phyloP scores from a whole-genome alignment of 2,329 filamentous ascomycete genomes.

The Thyridium curvatum region DNA sequence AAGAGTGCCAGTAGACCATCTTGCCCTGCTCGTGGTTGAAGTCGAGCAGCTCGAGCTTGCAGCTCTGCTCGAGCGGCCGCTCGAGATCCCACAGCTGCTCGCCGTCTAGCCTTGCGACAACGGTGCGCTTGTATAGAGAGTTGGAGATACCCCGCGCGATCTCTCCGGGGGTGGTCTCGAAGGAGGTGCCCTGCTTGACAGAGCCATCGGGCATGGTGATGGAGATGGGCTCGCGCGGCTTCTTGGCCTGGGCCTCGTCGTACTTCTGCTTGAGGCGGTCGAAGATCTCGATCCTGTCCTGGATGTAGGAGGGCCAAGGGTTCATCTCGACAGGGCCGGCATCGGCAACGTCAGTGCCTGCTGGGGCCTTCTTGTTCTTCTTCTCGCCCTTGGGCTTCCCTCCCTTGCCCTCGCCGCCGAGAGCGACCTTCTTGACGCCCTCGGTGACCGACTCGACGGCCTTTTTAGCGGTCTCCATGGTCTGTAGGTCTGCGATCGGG shows the following conservation, averaged over 20 bases:
- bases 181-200: conserved; percentile 69
- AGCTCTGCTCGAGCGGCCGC: conserved; percentile 81
- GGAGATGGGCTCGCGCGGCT: conserved; percentile 67
- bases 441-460: conserved; percentile 44
- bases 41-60: conserved; percentile 75
- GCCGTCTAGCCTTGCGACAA: conserved; percentile 80
- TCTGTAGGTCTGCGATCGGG: not conserved
- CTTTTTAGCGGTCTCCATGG: conserved; percentile 43
- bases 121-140: conserved; percentile 77
- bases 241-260: conserved; percentile 66
- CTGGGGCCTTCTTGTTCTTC: conserved; percentile 44
- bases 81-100: conserved; percentile 86
- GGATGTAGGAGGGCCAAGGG: conserved; percentile 67
- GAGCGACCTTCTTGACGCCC: conserved; percentile 53
- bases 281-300: conserved; percentile 80
- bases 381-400: conserved; percentile 33
- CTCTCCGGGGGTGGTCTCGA: conserved; percentile 82
- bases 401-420: conserved; percentile 35
- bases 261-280: conserved; percentile 81
- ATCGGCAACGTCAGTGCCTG: conserved; percentile 24
- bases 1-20: conserved; percentile 97
- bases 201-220: conserved; percentile 69
- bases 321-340: conserved; percentile 39
- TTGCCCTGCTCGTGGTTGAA: conserved; percentile 73
- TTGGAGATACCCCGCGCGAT: conserved; percentile 76